Conservation (phyloP, 805 yeast species). For the Lachancea waltii region DNA sequence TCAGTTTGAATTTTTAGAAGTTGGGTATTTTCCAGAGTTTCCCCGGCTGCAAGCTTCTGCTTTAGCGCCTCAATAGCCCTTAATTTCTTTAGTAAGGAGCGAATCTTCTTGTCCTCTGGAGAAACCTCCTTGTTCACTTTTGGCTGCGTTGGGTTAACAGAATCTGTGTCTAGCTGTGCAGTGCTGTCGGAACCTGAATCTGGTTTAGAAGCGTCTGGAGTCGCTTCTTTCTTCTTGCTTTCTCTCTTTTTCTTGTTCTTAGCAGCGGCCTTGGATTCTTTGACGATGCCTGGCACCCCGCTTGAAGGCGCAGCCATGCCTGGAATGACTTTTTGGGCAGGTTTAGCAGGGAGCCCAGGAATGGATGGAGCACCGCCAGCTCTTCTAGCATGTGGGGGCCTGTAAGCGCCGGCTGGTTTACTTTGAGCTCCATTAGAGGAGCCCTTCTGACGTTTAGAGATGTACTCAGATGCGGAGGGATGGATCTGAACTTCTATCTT, state of each 20-base stretch:
- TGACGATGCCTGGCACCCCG: slow-evolving; percentile 45
- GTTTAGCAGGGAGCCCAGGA: slow-evolving; percentile 27
- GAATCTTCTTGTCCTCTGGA: slow-evolving; percentile 85
- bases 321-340: slow-evolving; percentile 33
- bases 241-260: slow-evolving; percentile 71
- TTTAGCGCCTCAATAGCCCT: slow-evolving; percentile 93
- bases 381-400: slow-evolving; percentile 91
- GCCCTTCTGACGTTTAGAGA: slow-evolving; percentile 34
- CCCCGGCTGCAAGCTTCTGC: slow-evolving; percentile 76
- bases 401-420: slow-evolving; percentile 82
- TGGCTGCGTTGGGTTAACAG: slow-evolving; percentile 8
- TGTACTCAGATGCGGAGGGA: slow-evolving; percentile 56
- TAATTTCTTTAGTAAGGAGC: slow-evolving; percentile 84
- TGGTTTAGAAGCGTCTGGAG: slow-evolving; percentile 14
- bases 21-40: slow-evolving; percentile 88
- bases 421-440: slow-evolving; percentile 27
- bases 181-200: slow-evolving; percentile 12
- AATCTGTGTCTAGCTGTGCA: slow-evolving; percentile 9
- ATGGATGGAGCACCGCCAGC: slow-evolving; percentile 28
- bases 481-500: slow-evolving; percentile 60
- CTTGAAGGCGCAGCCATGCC: slow-evolving; percentile 15
- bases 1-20: slow-evolving; percentile 84
- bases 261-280: slow-evolving; percentile 57
- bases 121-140: slow-evolving; percentile 33
- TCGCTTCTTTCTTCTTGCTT: slow-evolving; percentile 39